Evolutionary conservation across 768 basidiomycete genomes (phyloP).

Genomic region (Leccinum longicurvipes): DNA sequence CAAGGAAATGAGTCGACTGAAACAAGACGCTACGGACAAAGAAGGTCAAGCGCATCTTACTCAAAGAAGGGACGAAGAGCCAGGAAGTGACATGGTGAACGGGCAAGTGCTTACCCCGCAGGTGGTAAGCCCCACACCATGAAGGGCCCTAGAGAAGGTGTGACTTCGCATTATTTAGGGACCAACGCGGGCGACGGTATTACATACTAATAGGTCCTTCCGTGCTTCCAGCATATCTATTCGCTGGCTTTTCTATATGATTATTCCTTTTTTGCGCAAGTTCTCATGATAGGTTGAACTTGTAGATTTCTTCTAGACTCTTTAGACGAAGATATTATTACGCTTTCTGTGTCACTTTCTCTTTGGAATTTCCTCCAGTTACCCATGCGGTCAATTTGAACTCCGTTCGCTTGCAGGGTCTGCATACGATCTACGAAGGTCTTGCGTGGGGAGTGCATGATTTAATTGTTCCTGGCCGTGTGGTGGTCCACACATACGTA

Average conservation of each 20-base stretch:
- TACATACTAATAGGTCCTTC: slow-evolving; percentile 17
- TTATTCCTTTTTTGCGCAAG: slow-evolving; percentile 37
- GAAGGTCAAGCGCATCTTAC: slow-evolving; percentile 35
- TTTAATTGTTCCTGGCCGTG: not conserved
- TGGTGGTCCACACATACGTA: slow-evolving; percentile 9
- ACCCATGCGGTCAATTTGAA: slow-evolving; percentile 8
- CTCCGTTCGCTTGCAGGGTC: slow-evolving; percentile 11
- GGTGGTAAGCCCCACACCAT: slow-evolving; percentile 35
- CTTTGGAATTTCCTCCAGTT: slow-evolving; percentile 13
- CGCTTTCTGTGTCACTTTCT: slow-evolving; percentile 8
- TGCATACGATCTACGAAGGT: slow-evolving; percentile 7
- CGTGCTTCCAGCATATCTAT: slow-evolving; percentile 27
- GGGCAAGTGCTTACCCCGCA: slow-evolving; percentile 34
- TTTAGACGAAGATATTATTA: slow-evolving; percentile 17
- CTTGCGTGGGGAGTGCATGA: slow-evolving; percentile 15
- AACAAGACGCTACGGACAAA: slow-evolving; percentile 35
- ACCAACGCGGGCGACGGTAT: slow-evolving; percentile 22
- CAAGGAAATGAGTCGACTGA: slow-evolving; percentile 71
- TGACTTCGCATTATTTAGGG: slow-evolving; percentile 32
- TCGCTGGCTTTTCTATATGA: slow-evolving; percentile 37
- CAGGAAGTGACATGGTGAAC: slow-evolving; percentile 39
- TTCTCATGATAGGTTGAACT: slow-evolving; percentile 17
- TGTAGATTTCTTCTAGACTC: slow-evolving; percentile 30
- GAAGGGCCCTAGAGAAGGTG: slow-evolving; percentile 25
- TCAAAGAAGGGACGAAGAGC: slow-evolving; percentile 34